Conservation (phyloP, 305 asterid genomes). For the Solanum hybrid region DNA sequence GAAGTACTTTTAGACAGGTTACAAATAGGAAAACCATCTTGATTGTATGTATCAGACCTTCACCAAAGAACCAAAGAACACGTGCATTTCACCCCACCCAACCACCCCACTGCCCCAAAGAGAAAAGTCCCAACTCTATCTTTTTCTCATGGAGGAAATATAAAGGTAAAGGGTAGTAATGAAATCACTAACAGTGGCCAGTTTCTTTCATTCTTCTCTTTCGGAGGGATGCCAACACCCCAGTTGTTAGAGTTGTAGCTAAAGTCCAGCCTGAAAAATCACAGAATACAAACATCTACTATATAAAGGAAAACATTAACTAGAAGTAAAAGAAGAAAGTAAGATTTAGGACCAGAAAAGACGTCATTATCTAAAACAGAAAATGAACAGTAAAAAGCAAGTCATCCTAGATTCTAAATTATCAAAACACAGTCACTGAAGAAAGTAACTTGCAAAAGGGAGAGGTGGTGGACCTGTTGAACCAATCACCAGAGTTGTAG, state of each 20-base stretch:
- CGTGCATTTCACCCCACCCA: neutral
- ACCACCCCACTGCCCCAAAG: neutral
- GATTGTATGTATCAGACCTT: constrained; percentile 6
- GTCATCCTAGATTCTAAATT: neutral
- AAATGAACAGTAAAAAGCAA: neutral
- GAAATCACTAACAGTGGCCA: constrained; percentile 70
- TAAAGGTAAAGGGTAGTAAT: neutral
- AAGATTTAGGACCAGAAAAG: neutral
- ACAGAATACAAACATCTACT: neutral
- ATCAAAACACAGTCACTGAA: neutral
- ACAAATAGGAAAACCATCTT: constrained; percentile 4
- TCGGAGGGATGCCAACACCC: constrained; percentile 98
- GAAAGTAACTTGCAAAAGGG: constrained; percentile 6
- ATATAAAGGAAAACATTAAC: neutral
- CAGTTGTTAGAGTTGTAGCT: constrained; percentile 80
- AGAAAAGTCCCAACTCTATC: neutral
- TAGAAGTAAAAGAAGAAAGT: neutral
- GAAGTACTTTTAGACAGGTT: neutral
- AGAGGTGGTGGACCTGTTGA: constrained; percentile 60
- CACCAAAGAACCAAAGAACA: neutral
- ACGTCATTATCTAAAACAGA: neutral
- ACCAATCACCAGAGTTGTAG: constrained; percentile 98
- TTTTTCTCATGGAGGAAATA: neutral
- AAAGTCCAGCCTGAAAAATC: constrained; percentile 72
- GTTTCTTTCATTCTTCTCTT: constrained; percentile 61